These are phyloP conservation scores for Rhodamnia argentea DNA, from an alignment of 345 rosid species.

Conservation along the genomic window DNA sequence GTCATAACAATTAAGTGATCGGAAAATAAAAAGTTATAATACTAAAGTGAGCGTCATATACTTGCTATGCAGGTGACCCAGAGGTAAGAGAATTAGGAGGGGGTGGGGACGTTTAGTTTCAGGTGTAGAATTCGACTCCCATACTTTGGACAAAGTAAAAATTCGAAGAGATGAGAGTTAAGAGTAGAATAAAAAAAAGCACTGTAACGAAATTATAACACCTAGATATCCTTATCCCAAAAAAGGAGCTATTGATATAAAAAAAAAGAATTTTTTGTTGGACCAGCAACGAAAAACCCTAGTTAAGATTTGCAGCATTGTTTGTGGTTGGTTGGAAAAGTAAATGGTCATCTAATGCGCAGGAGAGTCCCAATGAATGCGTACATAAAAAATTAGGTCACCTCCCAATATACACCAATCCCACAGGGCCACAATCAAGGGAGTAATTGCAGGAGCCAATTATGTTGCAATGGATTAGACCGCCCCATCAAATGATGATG, in stretches of 20 bases:
- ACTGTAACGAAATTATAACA: background rate
- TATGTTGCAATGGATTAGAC: background rate
- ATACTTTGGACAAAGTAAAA: background rate
- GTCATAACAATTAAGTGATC: background rate
- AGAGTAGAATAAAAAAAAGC: background rate
- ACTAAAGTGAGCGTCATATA: accelerated
- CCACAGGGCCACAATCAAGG: background rate
- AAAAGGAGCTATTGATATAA: background rate
- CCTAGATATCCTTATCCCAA: background rate
- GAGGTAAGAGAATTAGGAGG: background rate
- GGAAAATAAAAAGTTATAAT: background rate
- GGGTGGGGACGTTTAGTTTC: background rate
- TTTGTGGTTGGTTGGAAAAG: background rate
- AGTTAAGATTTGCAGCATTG: background rate
- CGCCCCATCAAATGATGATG: background rate
- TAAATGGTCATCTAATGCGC: background rate
- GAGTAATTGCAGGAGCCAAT: background rate
- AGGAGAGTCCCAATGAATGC: background rate
- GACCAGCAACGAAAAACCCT: background rate
- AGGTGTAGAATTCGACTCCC: too few relatives aligned
- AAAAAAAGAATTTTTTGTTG: background rate
- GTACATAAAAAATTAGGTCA: background rate
- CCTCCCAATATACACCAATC: background rate
- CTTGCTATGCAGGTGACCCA: background rate
- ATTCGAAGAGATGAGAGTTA: background rate